phyloP scores from a whole-genome alignment of 1,139 yeast species.

The Spathaspora sp. region DNA sequence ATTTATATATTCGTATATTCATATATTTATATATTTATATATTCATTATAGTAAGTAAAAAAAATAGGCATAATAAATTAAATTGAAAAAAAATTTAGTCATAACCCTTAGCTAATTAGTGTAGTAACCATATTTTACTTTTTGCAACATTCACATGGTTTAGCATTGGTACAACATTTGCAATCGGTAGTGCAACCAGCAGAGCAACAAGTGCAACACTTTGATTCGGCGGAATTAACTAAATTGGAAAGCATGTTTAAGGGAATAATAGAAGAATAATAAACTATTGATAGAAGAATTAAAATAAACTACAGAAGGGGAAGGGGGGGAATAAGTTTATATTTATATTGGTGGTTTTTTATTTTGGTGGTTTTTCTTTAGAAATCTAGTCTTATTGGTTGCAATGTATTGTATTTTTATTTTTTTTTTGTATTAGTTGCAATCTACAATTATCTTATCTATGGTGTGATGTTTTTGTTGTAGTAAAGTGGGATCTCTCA shows the following conservation, averaged over 20 bases:
- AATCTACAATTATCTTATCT: too few relatives aligned
- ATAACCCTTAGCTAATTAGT: too few relatives aligned
- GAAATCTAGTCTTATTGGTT: too few relatives aligned
- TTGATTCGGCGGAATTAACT: slow-evolving; percentile 18
- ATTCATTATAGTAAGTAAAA: background rate
- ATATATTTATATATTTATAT: too few relatives aligned
- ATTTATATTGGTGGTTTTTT: too few relatives aligned
- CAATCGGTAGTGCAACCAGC: slow-evolving; percentile 14
- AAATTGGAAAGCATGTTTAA: slow-evolving; percentile 9
- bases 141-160: slow-evolving; percentile 22
- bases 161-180: background rate
- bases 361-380: too few relatives aligned
- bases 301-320: slow-evolving; percentile 1
- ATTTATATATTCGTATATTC: too few relatives aligned
- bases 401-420: too few relatives aligned
- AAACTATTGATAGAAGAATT: background rate
- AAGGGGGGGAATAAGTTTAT: background rate
- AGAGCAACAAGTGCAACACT: slow-evolving; percentile 24
- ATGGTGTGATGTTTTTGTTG: too few relatives aligned
- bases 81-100: too few relatives aligned
- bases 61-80: background rate
- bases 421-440: too few relatives aligned
- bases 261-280: background rate
- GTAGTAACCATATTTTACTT: slow-evolving; percentile 15
- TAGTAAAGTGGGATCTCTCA: too few relatives aligned